phyloP scores from a whole-genome alignment of 306 rosid species.

The Ormosia emarginata region DNA sequence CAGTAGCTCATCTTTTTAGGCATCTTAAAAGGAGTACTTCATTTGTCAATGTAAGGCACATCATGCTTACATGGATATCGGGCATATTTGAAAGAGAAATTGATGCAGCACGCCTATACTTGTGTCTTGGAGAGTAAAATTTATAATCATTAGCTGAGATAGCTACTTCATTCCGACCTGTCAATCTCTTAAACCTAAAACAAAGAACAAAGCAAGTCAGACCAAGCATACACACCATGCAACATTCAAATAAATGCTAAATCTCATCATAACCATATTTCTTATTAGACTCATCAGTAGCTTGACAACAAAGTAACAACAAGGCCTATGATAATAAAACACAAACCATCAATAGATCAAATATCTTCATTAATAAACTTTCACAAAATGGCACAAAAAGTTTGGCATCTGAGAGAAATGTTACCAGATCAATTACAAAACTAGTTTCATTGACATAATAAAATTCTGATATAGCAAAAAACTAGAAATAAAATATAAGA shows the following conservation, averaged over 20 bases:
- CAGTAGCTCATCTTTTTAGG: constrained; percentile 1
- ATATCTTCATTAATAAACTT: not conserved
- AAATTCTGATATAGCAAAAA: not conserved
- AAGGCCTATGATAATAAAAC: not conserved
- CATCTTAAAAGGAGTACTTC: constrained; percentile 15
- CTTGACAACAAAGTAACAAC: not conserved
- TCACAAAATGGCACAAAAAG: not conserved
- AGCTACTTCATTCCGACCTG: constrained; percentile 86
- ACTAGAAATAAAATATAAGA: not conserved
- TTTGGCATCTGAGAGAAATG: not conserved
- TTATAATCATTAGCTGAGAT: constrained; percentile 71
- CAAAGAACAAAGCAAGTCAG: constrained; percentile 21
- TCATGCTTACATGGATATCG: constrained; percentile 65
- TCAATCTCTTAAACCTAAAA: constrained; percentile 84
- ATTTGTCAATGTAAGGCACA: constrained; percentile 22
- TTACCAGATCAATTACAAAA: not conserved
- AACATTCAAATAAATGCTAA: constrained; percentile 15
- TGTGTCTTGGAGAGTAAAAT: constrained; percentile 94
- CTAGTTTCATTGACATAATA: not conserved
- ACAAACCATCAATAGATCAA: not conserved
- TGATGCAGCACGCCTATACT: constrained; percentile 69
- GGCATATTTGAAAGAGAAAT: constrained; percentile 59
- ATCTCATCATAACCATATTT: not conserved
- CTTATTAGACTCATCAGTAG: not conserved
- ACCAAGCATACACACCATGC: not conserved